Evolutionary conservation across 257 asterid species (phyloP).

Genomic region (Primulina tabacum): DNA sequence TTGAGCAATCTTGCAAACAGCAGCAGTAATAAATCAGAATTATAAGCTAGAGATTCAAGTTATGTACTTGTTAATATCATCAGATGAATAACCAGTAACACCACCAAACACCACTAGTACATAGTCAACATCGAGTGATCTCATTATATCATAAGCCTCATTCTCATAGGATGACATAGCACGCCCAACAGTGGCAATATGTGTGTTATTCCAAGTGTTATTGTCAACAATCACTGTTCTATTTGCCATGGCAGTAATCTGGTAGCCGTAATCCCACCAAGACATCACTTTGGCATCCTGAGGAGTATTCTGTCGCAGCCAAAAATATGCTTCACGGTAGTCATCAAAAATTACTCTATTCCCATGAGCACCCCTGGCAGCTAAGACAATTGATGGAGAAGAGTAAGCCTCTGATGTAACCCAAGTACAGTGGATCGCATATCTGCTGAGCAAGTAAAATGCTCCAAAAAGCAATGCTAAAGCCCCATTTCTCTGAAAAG

Average conservation of each 20-base stretch:
- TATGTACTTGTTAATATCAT: slow-evolving; percentile 95
- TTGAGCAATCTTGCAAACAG: background rate
- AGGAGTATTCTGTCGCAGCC: slow-evolving; percentile 95
- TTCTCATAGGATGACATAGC: slow-evolving; percentile 98
- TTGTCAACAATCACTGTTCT: slow-evolving; percentile 96
- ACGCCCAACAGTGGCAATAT: slow-evolving; percentile 98
- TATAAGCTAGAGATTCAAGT: slow-evolving; percentile 4
- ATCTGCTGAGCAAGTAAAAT: slow-evolving; percentile 83
- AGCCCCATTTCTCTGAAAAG: slow-evolving; percentile 82
- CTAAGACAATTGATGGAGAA: slow-evolving; percentile 97
- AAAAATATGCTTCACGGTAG: slow-evolving; percentile 93
- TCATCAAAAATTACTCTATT: slow-evolving; percentile 90
- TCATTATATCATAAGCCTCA: slow-evolving; percentile 96
- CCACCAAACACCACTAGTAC: slow-evolving; percentile 98
- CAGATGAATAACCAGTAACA: slow-evolving; percentile 95
- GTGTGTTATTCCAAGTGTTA: slow-evolving; percentile 99
- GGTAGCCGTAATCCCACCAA: slow-evolving; percentile 99
- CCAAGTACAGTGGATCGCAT: slow-evolving; percentile 94
- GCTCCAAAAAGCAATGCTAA: slow-evolving; percentile 83
- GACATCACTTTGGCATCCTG: slow-evolving; percentile 98
- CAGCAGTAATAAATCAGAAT: background rate
- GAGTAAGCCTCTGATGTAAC: slow-evolving; percentile 99
- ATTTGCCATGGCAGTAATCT: slow-evolving; percentile 98
- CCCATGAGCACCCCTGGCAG: slow-evolving; percentile 98
- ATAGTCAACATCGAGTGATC: slow-evolving; percentile 89